These are phyloP conservation scores for Tetrahymena thermophila DNA, from an alignment of 73 alveolate species.

Conservation along the genomic window DNA sequence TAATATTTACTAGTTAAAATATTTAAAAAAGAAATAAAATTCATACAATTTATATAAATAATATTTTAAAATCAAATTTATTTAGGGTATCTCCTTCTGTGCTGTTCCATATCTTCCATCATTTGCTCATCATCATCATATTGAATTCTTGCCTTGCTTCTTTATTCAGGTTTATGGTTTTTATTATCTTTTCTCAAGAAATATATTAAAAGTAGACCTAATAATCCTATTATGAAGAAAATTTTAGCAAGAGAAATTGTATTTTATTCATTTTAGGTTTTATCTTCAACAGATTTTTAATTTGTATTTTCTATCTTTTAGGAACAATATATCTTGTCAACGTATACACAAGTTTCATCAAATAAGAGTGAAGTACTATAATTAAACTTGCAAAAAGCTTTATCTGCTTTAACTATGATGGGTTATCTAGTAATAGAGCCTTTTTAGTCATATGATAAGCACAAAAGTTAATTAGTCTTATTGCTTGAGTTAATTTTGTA, in stretches of 20 bases:
- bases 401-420: neutral
- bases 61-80: neutral
- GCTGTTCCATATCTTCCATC: neutral
- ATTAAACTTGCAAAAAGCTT: neutral
- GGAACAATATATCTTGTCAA: neutral
- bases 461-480: neutral
- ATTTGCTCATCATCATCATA: neutral
- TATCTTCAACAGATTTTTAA: neutral
- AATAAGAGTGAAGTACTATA: neutral
- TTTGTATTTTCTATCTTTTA: neutral
- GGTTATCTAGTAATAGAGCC: neutral
- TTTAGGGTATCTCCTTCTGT: neutral
- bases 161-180: neutral
- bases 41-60: no score
- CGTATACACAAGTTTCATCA: neutral
- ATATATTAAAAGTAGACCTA: neutral
- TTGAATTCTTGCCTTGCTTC: neutral
- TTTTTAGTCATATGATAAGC: neutral
- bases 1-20: no score
- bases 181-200: neutral
- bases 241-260: neutral
- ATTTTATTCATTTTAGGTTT: neutral
- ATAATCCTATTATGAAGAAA: neutral
- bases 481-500: neutral
- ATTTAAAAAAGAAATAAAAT: no score